Percentiles rank a stretch among this genome's conserved stretches.
These are phyloP conservation scores for Claviceps capensis DNA, from an alignment of 2,329 filamentous ascomycete genomes.

Conservation along the genomic window DNA sequence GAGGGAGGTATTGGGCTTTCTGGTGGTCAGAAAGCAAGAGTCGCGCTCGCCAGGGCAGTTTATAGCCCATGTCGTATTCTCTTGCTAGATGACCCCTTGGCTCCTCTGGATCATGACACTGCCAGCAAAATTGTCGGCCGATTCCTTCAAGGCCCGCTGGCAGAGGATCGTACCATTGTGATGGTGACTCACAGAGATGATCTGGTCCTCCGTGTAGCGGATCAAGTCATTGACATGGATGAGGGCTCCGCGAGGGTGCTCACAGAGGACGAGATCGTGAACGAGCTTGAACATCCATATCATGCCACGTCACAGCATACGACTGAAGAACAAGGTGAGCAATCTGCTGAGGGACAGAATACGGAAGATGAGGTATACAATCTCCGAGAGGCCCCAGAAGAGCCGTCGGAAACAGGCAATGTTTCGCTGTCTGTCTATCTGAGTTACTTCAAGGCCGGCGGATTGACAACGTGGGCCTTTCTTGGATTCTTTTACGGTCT, in stretches of 20 bases:
- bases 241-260: constrained; percentile 42
- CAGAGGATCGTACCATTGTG: constrained; percentile 55
- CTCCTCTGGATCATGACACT: constrained; percentile 49
- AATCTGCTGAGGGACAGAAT: constrained; percentile 19
- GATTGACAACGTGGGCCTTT: constrained; percentile 56
- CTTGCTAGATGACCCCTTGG: constrained; percentile 49
- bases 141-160: constrained; percentile 44
- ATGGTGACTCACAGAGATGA: constrained; percentile 72
- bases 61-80: constrained; percentile 45
- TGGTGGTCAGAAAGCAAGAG: constrained; percentile 49
- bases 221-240: constrained; percentile 58
- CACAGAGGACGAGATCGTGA: constrained; percentile 29
- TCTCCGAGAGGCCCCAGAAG: constrained; percentile 18
- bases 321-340: constrained; percentile 10
- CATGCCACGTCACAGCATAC: constrained; percentile 12
- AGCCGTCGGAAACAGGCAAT: constrained; percentile 41
- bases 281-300: constrained; percentile 24
- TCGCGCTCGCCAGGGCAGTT: constrained; percentile 47
- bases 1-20: constrained; percentile 50
- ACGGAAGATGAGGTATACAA: constrained; percentile 6
- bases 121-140: constrained; percentile 47
- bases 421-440: constrained; percentile 68
- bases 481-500: constrained; percentile 49
- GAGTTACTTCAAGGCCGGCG: constrained; percentile 73
- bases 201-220: constrained; percentile 57